phyloP scores from a whole-genome alignment of 2,329 filamentous ascomycete genomes.

The Alternaria brassicae region DNA sequence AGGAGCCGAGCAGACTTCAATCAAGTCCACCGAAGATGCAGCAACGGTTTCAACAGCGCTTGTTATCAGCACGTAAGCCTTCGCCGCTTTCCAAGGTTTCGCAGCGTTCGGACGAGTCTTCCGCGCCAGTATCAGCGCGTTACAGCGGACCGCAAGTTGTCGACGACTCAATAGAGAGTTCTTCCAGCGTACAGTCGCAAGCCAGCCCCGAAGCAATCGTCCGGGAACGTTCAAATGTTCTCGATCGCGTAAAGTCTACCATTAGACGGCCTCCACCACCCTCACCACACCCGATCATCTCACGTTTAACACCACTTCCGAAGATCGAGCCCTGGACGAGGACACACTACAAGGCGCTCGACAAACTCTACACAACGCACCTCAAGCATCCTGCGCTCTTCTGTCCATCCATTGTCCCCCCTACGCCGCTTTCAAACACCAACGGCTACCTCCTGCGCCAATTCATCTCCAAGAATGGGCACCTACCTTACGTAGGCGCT shows the following conservation, averaged over 20 bases:
- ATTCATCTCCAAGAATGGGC: conserved; percentile 29
- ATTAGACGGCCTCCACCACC: conserved; percentile 11
- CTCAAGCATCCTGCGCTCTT: conserved; percentile 44
- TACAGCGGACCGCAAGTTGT: conserved; percentile 5
- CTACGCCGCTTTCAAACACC: conserved; percentile 30
- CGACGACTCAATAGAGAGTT: conserved; percentile 4
- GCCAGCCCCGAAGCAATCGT: conserved; percentile 8
- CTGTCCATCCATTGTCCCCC: conserved; percentile 29
- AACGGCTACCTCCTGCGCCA: conserved; percentile 40
- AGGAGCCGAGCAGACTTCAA: conserved; percentile 39
- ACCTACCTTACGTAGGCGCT: conserved; percentile 38
- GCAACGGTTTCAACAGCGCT: conserved; percentile 24
- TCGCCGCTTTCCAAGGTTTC: conserved; percentile 15
- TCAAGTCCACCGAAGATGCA: conserved; percentile 35
- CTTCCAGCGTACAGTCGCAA: conserved; percentile 6
- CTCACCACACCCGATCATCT: conserved; percentile 37
- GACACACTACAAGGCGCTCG: conserved; percentile 50
- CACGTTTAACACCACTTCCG: conserved; percentile 39
- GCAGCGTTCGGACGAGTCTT: conserved; percentile 1
- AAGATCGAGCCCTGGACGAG: conserved; percentile 50
- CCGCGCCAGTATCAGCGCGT: background rate
- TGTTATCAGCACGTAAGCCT: conserved; percentile 25
- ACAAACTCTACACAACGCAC: conserved; percentile 45
- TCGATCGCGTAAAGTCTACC: conserved; percentile 1
- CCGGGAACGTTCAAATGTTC: conserved; percentile 6